phyloP scores from a whole-genome alignment of 106 monocot genomes.

The Narthecium ossifragum region DNA sequence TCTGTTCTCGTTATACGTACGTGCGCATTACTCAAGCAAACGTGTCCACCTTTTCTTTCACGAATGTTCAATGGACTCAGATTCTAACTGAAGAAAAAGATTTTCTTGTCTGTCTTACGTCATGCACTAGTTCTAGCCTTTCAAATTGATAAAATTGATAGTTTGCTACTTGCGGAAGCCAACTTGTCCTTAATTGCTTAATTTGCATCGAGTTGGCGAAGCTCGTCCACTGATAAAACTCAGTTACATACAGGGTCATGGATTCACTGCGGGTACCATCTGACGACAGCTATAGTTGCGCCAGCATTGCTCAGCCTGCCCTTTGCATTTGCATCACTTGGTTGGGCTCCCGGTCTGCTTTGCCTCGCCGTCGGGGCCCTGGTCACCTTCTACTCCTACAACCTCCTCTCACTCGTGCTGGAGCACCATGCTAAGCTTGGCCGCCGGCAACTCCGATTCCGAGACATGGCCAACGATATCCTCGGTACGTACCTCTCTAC shows the following conservation, averaged over 20 bases:
- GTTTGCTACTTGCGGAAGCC: too few relatives aligned
- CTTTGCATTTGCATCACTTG: conserved; percentile 59
- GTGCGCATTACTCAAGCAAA: too few relatives aligned
- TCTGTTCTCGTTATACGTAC: too few relatives aligned
- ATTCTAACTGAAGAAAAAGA: too few relatives aligned
- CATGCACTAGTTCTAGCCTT: too few relatives aligned
- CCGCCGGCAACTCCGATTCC: conserved; percentile 67
- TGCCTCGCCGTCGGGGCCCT: conserved; percentile 40
- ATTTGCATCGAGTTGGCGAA: too few relatives aligned
- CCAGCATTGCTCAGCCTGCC: conserved; percentile 86
- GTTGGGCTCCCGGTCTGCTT: conserved; percentile 55
- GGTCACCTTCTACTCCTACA: conserved; percentile 93
- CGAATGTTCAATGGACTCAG: too few relatives aligned
- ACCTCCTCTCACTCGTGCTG: conserved; percentile 73
- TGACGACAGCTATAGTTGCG: conserved; percentile 89
- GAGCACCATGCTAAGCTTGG: conserved; percentile 73
- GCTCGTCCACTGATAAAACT: too few relatives aligned
- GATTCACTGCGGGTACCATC: conserved; percentile 89
- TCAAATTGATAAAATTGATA: too few relatives aligned
- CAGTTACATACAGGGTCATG: conserved; percentile 62
- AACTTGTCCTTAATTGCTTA: too few relatives aligned
- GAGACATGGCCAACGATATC: conserved; percentile 74
- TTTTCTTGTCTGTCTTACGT: too few relatives aligned
- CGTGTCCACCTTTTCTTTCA: too few relatives aligned
- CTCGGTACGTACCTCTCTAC: conserved; percentile 49